Percentiles rank a stretch among this genome's conserved stretches.
Evolutionary conservation across 768 basidiomycete genomes (phyloP).

Genomic region (Mycena venus): DNA sequence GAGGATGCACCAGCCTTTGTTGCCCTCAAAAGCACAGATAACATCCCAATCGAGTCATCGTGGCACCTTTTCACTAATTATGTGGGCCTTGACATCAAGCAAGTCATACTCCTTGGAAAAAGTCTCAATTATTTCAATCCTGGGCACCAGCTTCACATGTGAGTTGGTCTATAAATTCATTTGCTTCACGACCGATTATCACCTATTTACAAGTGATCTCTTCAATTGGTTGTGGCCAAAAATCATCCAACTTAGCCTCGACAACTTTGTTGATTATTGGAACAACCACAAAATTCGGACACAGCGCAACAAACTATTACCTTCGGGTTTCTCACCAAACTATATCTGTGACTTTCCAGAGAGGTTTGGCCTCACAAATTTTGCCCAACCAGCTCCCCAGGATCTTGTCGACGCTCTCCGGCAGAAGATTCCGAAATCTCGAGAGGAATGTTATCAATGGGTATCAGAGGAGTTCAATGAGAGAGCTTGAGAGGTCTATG

Average conservation of each 20-base stretch:
- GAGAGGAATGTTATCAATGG: conserved; percentile 27
- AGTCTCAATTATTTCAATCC: conserved; percentile 5
- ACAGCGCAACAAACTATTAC: conserved; percentile 22
- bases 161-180: too few relatives aligned
- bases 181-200: too few relatives aligned
- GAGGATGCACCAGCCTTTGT: too few relatives aligned
- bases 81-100: conserved; percentile 24
- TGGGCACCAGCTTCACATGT: conserved; percentile 11
- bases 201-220: too few relatives aligned
- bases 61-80: too few relatives aligned
- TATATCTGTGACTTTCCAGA: conserved; percentile 23
- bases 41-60: too few relatives aligned
- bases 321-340: conserved; percentile 18
- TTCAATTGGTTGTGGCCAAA: conserved; percentile 44
- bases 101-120: conserved; percentile 19
- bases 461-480: conserved; percentile 23
- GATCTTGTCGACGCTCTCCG: conserved; percentile 6
- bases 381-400: background rate
- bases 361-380: conserved; percentile 17
- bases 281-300: too few relatives aligned
- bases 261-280: conserved; percentile 39
- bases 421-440: conserved; percentile 13
- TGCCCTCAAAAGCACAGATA: too few relatives aligned
- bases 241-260: conserved; percentile 34
- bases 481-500: conserved; percentile 14